These are phyloP conservation scores for Furcasterigmium furcatum DNA, from an alignment of 2,329 filamentous ascomycete species.

Conservation along the genomic window DNA sequence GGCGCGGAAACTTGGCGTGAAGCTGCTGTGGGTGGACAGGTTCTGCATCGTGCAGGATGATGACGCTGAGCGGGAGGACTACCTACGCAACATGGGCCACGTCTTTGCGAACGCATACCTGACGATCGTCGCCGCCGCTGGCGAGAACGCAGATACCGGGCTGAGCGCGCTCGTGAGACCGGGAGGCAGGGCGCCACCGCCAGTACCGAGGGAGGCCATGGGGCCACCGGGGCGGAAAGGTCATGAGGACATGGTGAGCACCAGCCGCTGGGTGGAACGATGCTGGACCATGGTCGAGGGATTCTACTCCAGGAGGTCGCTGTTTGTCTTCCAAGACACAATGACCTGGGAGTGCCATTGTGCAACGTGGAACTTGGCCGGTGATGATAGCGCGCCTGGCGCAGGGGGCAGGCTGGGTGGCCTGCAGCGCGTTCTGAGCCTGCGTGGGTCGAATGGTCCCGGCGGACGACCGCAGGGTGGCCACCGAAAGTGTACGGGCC, in stretches of 20 bases:
- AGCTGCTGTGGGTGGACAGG: conserved; percentile 43
- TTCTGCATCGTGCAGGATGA: conserved; percentile 44
- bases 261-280: conserved; percentile 34
- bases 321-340: conserved; percentile 39
- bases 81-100: conserved; percentile 40
- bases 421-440: conserved; percentile 3
- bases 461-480: conserved; percentile 15
- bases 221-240: conserved; percentile 22
- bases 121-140: conserved; percentile 39
- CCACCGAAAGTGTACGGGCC: conserved; percentile 20
- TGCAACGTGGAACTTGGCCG: conserved; percentile 30
- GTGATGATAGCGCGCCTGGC: not conserved
- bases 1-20: conserved; percentile 36
- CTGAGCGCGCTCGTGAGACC: conserved; percentile 16
- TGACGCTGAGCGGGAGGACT: conserved; percentile 30
- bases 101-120: conserved; percentile 42
- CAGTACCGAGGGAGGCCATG: conserved; percentile 28
- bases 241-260: conserved; percentile 33
- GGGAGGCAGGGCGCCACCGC: conserved; percentile 8
- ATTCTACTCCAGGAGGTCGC: conserved; percentile 36
- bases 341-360: conserved; percentile 45
- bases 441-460: not conserved
- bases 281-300: conserved; percentile 42
- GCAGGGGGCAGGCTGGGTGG: not conserved
- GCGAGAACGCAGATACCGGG: conserved; percentile 30